Evolutionary conservation across 2,329 filamentous ascomycete species (phyloP), one percentile per base, ranked within the genome.

Genomic region (Aspergillus pseudonomiae): DNA sequence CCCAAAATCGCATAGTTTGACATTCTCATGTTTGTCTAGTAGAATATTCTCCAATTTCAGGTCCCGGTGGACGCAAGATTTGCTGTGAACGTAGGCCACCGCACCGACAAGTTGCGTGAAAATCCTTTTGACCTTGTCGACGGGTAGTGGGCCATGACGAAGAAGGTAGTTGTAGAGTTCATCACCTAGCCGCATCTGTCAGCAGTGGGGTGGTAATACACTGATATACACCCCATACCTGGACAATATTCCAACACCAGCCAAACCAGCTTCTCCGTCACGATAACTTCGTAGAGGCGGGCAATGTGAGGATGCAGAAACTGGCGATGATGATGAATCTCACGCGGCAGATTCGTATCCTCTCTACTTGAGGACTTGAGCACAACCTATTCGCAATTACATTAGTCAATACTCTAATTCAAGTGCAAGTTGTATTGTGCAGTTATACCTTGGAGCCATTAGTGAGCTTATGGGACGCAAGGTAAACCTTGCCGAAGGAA

Each of bases 271-370:
- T 84, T 89, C 80, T 99, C 95, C 1, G 95, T 99, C 66, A 99
- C 94, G 72, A 99, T 96, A 64, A 99, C 94, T 82, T 99, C 95
- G 83, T 99, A 98, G 26, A 99, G 84, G 57, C 95, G 88, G 53
- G 95, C 94, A 72, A 99, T 99, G 80, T 99, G 95, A 26, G 95
- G 95, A 75, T 99, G 95, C 68, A 97, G 86, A 79, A 99, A 97
- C 79, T 99, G 95, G 70, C 95, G 91, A 78, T 99, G 95, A 77
- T 99, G 95, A 78, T 99, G 95, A 71, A 99, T 99, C 78, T 99
- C 95, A 71, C 95, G 91, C 19, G 94, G 94, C 56, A 99, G 89
- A 77, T 99, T 99, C 60, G 92, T 88, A 78, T 99, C 95, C 75
- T 94, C 91, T 78, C 97, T 97, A 77, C 95, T 94, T 67, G 95